Conservation (phyloP, 208 protist species). For the Wallacemonas sp. region DNA sequence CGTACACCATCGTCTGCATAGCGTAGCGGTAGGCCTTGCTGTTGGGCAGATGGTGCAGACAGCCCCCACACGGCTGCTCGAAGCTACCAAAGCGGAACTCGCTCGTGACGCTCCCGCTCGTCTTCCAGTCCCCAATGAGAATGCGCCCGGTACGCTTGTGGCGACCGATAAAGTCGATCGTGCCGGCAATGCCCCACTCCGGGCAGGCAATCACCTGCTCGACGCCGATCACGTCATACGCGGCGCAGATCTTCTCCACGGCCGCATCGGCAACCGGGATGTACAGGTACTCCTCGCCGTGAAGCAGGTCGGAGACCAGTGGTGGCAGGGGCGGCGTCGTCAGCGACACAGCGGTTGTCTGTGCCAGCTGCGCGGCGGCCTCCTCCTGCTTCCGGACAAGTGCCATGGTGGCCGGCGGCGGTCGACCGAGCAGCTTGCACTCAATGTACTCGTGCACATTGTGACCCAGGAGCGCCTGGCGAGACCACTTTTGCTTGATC, state of each 20-base stretch:
- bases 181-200: conserved; percentile 71
- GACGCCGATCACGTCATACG: conserved; percentile 67
- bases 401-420: conserved; percentile 65
- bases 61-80: conserved; percentile 65
- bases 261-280: conserved; percentile 61
- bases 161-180: conserved; percentile 79
- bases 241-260: conserved; percentile 41
- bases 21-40: conserved; percentile 84
- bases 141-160: conserved; percentile 60
- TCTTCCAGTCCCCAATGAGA: conserved; percentile 90
- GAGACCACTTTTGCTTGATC: conserved; percentile 64
- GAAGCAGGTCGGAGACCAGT: conserved; percentile 51
- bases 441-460: conserved; percentile 91
- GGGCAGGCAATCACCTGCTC: conserved; percentile 77
- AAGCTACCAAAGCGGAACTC: conserved; percentile 84
- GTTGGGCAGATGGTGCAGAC: conserved; percentile 82
- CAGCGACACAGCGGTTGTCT: not conserved
- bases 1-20: conserved; percentile 83
- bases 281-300: conserved; percentile 77
- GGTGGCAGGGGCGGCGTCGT: not conserved
- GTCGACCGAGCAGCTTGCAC: conserved; percentile 57
- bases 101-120: conserved; percentile 67
- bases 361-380: conserved; percentile 1
- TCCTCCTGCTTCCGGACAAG: conserved; percentile 44
- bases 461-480: conserved; percentile 86